Percentiles rank a stretch among this genome's conserved stretches.
Conservation (phyloP, 192 early-diverging fungal genomes). For the Coemansia sp. region DNA sequence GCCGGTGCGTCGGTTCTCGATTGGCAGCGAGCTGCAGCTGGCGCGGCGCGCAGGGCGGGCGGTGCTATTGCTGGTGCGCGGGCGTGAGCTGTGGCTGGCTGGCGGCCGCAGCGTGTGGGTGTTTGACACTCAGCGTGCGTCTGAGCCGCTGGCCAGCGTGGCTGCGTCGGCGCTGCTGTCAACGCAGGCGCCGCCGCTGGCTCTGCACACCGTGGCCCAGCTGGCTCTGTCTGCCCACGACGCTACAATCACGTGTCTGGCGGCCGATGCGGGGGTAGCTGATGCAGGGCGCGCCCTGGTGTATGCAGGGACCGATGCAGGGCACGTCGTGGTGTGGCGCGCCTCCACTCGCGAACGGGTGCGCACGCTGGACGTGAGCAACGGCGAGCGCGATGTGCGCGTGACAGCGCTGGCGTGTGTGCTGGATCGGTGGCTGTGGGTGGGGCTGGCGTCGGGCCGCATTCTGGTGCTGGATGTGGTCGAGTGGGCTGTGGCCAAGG, state of each 20-base stretch:
- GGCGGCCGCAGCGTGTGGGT: constrained; percentile 39
- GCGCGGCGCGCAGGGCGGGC: constrained; percentile 24
- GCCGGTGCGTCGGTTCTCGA: constrained; percentile 36
- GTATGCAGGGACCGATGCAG: constrained; percentile 45
- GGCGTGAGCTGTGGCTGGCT: constrained; percentile 50
- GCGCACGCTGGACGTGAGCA: constrained; percentile 49
- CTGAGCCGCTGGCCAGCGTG: constrained; percentile 17
- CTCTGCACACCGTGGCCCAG: constrained; percentile 24
- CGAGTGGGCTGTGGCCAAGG: constrained; percentile 44
- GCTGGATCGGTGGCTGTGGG: constrained; percentile 45
- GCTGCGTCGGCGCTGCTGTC: constrained; percentile 21
- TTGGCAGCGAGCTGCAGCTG: constrained; percentile 26
- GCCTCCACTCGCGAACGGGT: constrained; percentile 31
- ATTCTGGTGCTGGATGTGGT: constrained; percentile 35
- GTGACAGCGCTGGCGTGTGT: constrained; percentile 45
- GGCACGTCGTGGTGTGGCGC: constrained; percentile 42
- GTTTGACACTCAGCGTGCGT: constrained; percentile 31
- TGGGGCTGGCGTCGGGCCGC: constrained; percentile 38
- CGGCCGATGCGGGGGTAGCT: constrained; percentile 25
- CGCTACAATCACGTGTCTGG: constrained; percentile 36
- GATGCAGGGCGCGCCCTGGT: constrained; percentile 33
- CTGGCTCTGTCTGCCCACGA: constrained; percentile 30
- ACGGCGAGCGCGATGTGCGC: constrained; percentile 26
- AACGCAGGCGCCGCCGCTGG: constrained; percentile 10
- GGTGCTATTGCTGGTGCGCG: constrained; percentile 18